Base-by-base conservation (phyloP, 768 basidiomycete genomes). In the Trametes punicea region DNA sequence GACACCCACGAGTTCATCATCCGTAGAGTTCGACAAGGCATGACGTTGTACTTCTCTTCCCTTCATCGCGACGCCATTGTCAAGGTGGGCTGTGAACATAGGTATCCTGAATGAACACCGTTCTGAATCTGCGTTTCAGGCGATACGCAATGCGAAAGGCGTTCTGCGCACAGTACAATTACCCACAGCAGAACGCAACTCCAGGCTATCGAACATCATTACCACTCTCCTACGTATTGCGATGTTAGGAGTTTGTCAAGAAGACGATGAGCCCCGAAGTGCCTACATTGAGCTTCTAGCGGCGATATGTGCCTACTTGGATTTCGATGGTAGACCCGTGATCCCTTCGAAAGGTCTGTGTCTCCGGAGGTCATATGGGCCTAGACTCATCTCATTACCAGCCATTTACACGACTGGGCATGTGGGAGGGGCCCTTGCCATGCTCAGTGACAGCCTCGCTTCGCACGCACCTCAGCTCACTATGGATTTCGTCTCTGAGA, bases 401-500 rank as follows among this genome's bases (percentile, higher is more conserved):
- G 89, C 83, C 46, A 81, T 85, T 34, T 87, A 87, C 56, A 77
- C 90, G 46, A 86, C 87, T 15, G 83, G 86, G 3, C 83, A 85
- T 58, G 75, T 82, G 11, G 75, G 75, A 45, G 73, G 83, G 1
- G 88, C 89, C 58, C 80, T 87, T 21, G 70, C 77, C 8, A 75
- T 77, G 46, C 69, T 93, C 39, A 93, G 90, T 69, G 88, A 88
- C 57, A 81, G 79, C 39, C 71, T 93, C 15, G 83, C 91, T 2
- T 75, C 74, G 2, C 85, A 85, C 63, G 82, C 81, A n/a, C 92
- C 93, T 10, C 82, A 90, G 30, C 74, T 96, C 29, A 94, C 93
- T 0, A 74, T 96, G 16, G 93, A 96, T 69, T 91, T 96, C 70
- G 75, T 95, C 50, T 82, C 85, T n/a, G 93, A 94, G 70, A 89